Evolutionary conservation across 2,329 filamentous ascomycete species (phyloP), one percentile per base, ranked within the genome.

Genomic region (Gyromitra esculenta): DNA sequence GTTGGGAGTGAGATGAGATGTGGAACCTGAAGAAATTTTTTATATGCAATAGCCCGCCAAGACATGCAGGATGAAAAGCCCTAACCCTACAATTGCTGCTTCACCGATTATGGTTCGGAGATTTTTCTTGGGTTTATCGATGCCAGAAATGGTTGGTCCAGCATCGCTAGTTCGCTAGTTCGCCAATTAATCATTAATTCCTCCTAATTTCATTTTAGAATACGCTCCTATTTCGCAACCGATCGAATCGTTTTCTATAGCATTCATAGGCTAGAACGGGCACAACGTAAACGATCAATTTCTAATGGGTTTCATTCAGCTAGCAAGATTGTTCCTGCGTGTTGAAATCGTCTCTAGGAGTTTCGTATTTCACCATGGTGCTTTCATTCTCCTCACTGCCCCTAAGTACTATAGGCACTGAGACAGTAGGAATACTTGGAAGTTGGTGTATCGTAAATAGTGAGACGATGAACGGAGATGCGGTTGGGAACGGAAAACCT

Each of bases 101-200:
- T 67, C 56, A 74, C 31, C 43, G 41, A 52, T 59, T 62, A 25
- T 76, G 67, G 37, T 59, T 65, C 56, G 67, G 60, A n/a, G 13
- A 37, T n/a, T 31, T 37, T n/a, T n/a, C 25, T 31, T 31, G 4
- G 25, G 25, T 31, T 31, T 31, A 31, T 31, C 25, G 25, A 31
- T 2, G 25, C 25, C 15, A 3, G 43, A 45, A 15, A 45, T 18
- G 48, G 41, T 45, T 45, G 41, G 18, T n/a, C 48, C 8, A 1
- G 48, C 48, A 5, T 45, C 43, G 43, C 43, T 15, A 1, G 43
- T 45, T 45, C 0, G 43, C 43, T 9, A 11, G 41, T 45, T 45
- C 9, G 41, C 43, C 2, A 1, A 8, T 15, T 45, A 9, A 8
- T 45, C 41, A 1, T 5, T 45, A 9, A 8, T 45, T 45, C 43